Percentiles rank a stretch among this genome's conserved stretches.
These are phyloP conservation scores for Candida ipomoeae DNA, from an alignment of 805 yeast genomes.

Conservation along the genomic window DNA sequence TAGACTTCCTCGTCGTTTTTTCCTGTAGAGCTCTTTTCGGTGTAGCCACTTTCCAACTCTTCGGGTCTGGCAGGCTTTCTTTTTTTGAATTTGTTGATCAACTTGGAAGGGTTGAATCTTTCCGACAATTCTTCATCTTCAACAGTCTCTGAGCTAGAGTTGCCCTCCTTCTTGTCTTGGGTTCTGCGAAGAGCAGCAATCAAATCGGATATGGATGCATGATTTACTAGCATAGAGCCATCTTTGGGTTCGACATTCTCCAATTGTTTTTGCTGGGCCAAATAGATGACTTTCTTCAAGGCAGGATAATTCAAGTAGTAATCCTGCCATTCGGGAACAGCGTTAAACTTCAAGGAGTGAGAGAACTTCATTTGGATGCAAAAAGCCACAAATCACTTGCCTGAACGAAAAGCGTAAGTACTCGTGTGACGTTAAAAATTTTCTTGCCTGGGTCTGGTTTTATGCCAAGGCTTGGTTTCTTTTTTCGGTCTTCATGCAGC, in stretches of 20 bases:
- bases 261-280: conserved; percentile 43
- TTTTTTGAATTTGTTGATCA: conserved; percentile 19
- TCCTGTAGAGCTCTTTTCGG: conserved; percentile 1
- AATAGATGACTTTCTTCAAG: conserved; percentile 54
- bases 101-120: conserved; percentile 15
- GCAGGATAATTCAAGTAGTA: conserved; percentile 43
- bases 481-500: conserved; percentile 2
- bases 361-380: conserved; percentile 41
- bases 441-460: not conserved
- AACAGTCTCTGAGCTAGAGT: conserved; percentile 2
- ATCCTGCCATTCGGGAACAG: conserved; percentile 54
- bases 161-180: conserved; percentile 8
- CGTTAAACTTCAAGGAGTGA: conserved; percentile 47
- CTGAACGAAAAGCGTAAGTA: not conserved
- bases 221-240: conserved; percentile 20
- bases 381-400: not conserved
- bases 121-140: conserved; percentile 9
- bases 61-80: conserved; percentile 8
- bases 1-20: conserved; percentile 9
- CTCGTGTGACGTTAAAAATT: conserved; percentile 9
- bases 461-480: conserved; percentile 1
- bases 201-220: conserved; percentile 27
- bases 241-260: conserved; percentile 23
- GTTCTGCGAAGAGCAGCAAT: conserved; percentile 16
- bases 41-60: conserved; percentile 5